Percentiles rank a stretch among this genome's conserved stretches.
Conservation (phyloP, 441 rosid species). For the Mallotus japonicus region DNA sequence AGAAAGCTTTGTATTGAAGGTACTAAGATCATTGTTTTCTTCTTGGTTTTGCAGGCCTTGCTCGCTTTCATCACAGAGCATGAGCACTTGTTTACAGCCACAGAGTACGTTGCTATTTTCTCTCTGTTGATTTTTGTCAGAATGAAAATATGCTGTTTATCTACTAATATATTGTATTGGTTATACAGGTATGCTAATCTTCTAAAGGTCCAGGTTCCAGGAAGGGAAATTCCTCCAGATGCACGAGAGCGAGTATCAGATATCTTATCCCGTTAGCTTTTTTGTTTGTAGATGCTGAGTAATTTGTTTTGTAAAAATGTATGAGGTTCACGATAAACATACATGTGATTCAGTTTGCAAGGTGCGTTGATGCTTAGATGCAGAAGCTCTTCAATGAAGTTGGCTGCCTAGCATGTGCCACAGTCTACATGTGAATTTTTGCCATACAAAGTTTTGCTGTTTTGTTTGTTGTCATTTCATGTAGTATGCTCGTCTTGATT, state of each 20-base stretch:
- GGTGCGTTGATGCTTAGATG: neutral
- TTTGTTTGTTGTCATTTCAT: neutral
- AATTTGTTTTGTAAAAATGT: neutral
- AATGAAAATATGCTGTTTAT: neutral
- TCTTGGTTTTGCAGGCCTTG: slow-evolving; percentile 59
- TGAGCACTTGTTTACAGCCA: slow-evolving; percentile 53
- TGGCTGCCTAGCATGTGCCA: neutral
- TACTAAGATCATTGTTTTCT: slow-evolving; percentile 12
- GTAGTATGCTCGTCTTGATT: neutral
- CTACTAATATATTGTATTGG: neutral
- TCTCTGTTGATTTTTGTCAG: neutral
- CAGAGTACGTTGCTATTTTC: slow-evolving; percentile 58
- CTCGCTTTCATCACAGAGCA: slow-evolving; percentile 88
- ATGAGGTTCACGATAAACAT: neutral
- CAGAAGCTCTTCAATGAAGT: slow-evolving; percentile 17
- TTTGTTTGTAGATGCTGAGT: neutral
- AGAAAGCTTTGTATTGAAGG: neutral
- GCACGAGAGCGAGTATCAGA: slow-evolving; percentile 60
- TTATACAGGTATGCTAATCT: slow-evolving; percentile 59
- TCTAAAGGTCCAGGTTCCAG: slow-evolving; percentile 66
- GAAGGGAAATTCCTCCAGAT: slow-evolving; percentile 78
- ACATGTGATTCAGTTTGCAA: neutral
- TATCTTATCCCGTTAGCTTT: slow-evolving; percentile 48
- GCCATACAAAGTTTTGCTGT: neutral
- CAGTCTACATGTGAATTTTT: slow-evolving; percentile 24